Conservation (phyloP, 345 rosid species). For the Noccaea bulbosa region DNA sequence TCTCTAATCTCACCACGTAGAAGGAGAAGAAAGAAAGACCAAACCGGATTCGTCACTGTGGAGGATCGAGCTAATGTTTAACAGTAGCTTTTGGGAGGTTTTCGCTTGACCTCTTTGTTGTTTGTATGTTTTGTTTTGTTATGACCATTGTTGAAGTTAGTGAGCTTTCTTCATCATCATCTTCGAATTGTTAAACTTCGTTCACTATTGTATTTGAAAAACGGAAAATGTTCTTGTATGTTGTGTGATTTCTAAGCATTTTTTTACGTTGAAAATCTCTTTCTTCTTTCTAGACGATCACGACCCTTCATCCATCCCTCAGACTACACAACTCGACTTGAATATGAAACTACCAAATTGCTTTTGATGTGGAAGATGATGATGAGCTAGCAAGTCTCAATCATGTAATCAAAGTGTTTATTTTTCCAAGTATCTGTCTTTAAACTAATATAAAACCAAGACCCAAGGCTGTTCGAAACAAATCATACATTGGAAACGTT, state of each 20-base stretch:
- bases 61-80: constrained; percentile 28
- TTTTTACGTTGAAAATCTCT: background rate
- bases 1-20: constrained; percentile 15
- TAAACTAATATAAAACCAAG: constrained; percentile 35
- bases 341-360: background rate
- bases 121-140: constrained; percentile 22
- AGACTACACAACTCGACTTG: constrained; percentile 20
- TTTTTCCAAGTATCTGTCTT: background rate
- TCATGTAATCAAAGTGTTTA: constrained; percentile 26
- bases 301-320: constrained; percentile 21
- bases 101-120: constrained; percentile 11
- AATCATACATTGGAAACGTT: constrained; percentile 30
- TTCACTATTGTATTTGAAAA: constrained; percentile 31
- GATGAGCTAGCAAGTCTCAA: constrained; percentile 43
- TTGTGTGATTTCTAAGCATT: constrained; percentile 38
- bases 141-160: constrained; percentile 38
- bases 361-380: constrained; percentile 4
- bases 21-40: constrained; percentile 20
- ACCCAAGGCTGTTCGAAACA: constrained; percentile 37
- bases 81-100: constrained; percentile 22
- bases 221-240: background rate
- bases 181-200: constrained; percentile 1
- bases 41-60: constrained; percentile 7
- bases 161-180: constrained; percentile 29
- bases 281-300: constrained; percentile 31